Percentiles rank a stretch among this genome's conserved stretches.
These are phyloP conservation scores for Gynandropsis gynandra DNA, from an alignment of 345 rosid species.

Conservation along the genomic window DNA sequence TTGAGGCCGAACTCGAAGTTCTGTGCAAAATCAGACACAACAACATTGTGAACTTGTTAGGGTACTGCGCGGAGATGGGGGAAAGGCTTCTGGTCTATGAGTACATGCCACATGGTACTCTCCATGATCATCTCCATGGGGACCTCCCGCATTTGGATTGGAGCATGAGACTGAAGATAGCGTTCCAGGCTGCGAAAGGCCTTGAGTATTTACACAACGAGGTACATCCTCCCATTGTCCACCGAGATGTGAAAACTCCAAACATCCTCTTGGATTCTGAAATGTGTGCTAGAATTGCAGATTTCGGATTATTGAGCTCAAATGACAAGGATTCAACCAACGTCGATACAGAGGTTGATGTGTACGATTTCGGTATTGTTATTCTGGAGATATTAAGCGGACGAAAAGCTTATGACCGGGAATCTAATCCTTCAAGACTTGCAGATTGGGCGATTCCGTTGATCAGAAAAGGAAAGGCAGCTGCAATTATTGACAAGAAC, in stretches of 20 bases:
- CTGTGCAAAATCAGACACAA: slow-evolving; percentile 68
- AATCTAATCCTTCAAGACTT: slow-evolving; percentile 48
- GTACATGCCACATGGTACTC: slow-evolving; percentile 81
- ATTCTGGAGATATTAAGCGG: slow-evolving; percentile 82
- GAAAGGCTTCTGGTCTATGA: slow-evolving; percentile 81
- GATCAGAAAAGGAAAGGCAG: slow-evolving; percentile 61
- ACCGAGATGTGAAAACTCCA: slow-evolving; percentile 62
- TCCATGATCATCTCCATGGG: slow-evolving; percentile 82
- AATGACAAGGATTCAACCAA: slow-evolving; percentile 43
- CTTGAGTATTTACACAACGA: slow-evolving; percentile 80
- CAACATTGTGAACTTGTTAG: slow-evolving; percentile 79
- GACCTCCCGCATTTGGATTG: slow-evolving; percentile 67
- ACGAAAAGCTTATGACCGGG: slow-evolving; percentile 66
- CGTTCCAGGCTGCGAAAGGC: slow-evolving; percentile 76
- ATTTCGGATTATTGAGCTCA: slow-evolving; percentile 58
- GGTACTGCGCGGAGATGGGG: slow-evolving; percentile 86
- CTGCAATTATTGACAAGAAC: slow-evolving; percentile 57
- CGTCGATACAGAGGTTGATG: slow-evolving; percentile 54
- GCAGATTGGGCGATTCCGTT: slow-evolving; percentile 75
- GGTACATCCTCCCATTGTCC: slow-evolving; percentile 56
- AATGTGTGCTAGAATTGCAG: slow-evolving; percentile 78
- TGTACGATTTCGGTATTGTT: slow-evolving; percentile 61
- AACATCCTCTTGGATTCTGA: slow-evolving; percentile 78
- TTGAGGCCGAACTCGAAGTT: slow-evolving; percentile 72
- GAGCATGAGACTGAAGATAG: slow-evolving; percentile 62